phyloP scores from a whole-genome alignment of 495 filamentous ascomycete genomes.

The Penicillium verhagenii region DNA sequence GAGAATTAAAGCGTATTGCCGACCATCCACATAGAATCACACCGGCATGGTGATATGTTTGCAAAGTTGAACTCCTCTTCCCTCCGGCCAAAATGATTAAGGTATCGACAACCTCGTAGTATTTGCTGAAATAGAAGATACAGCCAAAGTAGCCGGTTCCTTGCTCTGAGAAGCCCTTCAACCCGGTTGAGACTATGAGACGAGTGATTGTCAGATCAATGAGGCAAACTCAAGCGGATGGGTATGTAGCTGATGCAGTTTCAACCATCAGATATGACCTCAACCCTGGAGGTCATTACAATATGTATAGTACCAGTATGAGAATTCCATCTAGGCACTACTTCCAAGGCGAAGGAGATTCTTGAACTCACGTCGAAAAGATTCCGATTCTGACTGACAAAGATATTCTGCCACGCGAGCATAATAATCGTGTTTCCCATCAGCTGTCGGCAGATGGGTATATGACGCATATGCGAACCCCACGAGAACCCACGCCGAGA shows the following conservation, averaged over 20 bases:
- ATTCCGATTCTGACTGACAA: conserved; percentile 9
- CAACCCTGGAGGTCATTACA: too few species aligned
- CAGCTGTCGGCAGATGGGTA: not conserved
- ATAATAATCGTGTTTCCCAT: not conserved
- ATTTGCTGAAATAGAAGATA: conserved; percentile 90
- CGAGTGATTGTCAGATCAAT: not conserved
- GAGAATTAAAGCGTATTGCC: conserved; percentile 13
- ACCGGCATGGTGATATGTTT: conserved; percentile 87
- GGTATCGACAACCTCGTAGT: conserved; percentile 88
- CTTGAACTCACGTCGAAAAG: conserved; percentile 6
- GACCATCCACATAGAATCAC: conserved; percentile 67
- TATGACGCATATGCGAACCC: not conserved
- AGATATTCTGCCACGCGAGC: conserved; percentile 12
- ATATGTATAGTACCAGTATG: too few species aligned
- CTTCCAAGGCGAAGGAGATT: too few species aligned
- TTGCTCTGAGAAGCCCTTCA: conserved; percentile 2
- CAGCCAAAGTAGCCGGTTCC: conserved; percentile 52
- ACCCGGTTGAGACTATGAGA: conserved; percentile 1
- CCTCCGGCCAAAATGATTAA: conserved; percentile 82
- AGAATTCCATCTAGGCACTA: too few species aligned
- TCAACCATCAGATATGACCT: not conserved
- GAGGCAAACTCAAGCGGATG: too few species aligned
- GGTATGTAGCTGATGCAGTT: too few species aligned
- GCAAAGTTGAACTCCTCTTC: conserved; percentile 73
- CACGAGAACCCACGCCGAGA: conserved; percentile 14